Base-by-base conservation (phyloP, 768 basidiomycete genomes). In the Trametes cingulata region DNA sequence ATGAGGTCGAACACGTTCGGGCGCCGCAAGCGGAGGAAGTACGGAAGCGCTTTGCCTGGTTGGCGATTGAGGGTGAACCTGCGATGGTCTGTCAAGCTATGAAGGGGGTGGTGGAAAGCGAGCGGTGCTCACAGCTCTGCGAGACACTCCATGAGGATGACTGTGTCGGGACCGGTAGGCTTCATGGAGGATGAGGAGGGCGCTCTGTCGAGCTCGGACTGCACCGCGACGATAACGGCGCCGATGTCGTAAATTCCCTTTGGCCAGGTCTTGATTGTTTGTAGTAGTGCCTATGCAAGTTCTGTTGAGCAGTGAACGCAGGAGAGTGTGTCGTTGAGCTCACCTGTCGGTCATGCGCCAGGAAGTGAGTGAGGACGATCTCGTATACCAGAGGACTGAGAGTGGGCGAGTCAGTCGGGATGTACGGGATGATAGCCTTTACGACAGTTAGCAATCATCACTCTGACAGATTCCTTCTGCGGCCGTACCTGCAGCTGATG, bases 1-100 rank as follows among this genome's bases (percentile, higher is more conserved):
- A 99, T 97, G 56, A 99, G 86, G 60, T 95, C 89, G 72, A 99
- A 96, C 13, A 98, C 96, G 66, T 94, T 88, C 7, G 93, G 86
- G 50, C 88, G 81, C 8, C 95, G 86, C 15, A 98, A 79, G 8
- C 92, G 84, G 15, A 99, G 80, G 77, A 89, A 93, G 75, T 85
- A 98, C 0, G 92, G 92, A 0, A 99, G 77, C 0, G 97, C 97
- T 75, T 96, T 95, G 20, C 91, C 95, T 2, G 92, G 93, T 76
- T 98, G 97, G 2, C 92, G 86, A 65, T 95, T 95, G 19, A 85
- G 79, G 36, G 85, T 86, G 72, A 93, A 94, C 50, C 95, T 95
- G 63, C 5, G 6, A 42, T n/a, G 6, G 42, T 6, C 29, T 45
- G 40, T 72, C 20, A 46, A 37, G 20, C 22, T 7, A 7, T 1